Evolutionary conservation across 129 eudicot genomes (phyloP).

Genomic region (Chrysanthemum makinoi): DNA sequence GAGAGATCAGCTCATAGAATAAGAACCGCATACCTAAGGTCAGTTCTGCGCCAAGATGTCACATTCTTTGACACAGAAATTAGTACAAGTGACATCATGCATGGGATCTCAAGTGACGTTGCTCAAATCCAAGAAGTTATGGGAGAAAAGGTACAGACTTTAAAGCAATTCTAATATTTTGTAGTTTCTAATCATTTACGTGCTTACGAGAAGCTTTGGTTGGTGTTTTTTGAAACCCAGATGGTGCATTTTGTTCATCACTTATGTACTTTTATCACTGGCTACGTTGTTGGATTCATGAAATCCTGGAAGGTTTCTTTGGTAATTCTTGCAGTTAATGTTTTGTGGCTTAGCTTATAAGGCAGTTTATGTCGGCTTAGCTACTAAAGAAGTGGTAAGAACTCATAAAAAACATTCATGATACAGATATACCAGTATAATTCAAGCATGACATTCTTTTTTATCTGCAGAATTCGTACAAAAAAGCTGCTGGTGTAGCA

Average conservation of each 20-base stretch:
- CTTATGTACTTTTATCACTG: constrained; percentile 66
- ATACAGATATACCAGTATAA: not conserved
- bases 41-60: constrained; percentile 73
- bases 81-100: constrained; percentile 81
- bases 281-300: constrained; percentile 63
- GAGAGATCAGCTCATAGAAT: constrained; percentile 82
- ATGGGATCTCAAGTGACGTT: constrained; percentile 87
- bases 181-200: not conserved
- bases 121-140: constrained; percentile 95
- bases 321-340: constrained; percentile 78
- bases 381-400: constrained; percentile 77
- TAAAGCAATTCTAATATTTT: not conserved
- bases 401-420: not conserved
- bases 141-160: constrained; percentile 65
- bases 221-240: constrained; percentile 38
- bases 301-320: constrained; percentile 69
- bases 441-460: not conserved
- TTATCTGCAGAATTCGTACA: constrained; percentile 54
- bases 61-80: constrained; percentile 68
- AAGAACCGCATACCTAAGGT: constrained; percentile 69
- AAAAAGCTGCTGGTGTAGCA: constrained; percentile 70
- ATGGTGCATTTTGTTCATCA: constrained; percentile 83
- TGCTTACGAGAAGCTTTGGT: not conserved
- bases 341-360: constrained; percentile 79
- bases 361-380: constrained; percentile 73